Evolutionary conservation across 768 basidiomycete species (phyloP), one percentile per base, ranked within the genome.

Genomic region (Boletus sp.): DNA sequence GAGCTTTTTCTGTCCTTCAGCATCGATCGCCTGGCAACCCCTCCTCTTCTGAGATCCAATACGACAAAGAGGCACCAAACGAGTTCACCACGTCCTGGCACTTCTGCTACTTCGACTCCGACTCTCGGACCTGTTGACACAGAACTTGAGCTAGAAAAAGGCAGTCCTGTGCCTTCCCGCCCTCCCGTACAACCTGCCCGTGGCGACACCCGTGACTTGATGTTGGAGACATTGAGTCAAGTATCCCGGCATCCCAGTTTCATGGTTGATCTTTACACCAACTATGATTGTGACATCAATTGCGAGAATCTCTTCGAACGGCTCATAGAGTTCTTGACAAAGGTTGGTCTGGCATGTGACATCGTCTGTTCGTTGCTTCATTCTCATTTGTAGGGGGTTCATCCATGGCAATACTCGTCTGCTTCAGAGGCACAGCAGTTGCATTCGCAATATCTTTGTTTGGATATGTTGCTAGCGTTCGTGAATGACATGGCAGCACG

Each of bases 231-330:
- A 5, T 76, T 98, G 28, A 82, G 82, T 52, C 88, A 91, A 52
- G 83, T 95, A 44, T 87, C 91, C 15, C 80, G 89, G 3, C 85
- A 90, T 64, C 84, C 91, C 2, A 91, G 87, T 67, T 95, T 96
- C 76, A 93, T 97, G 90, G 92, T 96, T 46, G 94, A 98, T 66
- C 77, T 97, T 14, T 99, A 93, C 76, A 81, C 86, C 53, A 99
- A 98, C 71, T 99, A 98, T 71, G 97, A 99, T 69, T 98, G 94
- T 67, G 94, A 97, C 66, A 85, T 90, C 61, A 96, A 98, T 67
- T 94, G 92, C 71, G 97, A 98, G 76, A 96, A 98, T 70, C 74
- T 98, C 54, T 96, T 95, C 64, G 95, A 98, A 69, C 80, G 92
- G 15, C 75, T 98, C 20, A 76, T 95, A 57, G 90, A 88, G 28